Evolutionary conservation across 345 rosid species (phyloP).

Genomic region (Clarkia xantiana): DNA sequence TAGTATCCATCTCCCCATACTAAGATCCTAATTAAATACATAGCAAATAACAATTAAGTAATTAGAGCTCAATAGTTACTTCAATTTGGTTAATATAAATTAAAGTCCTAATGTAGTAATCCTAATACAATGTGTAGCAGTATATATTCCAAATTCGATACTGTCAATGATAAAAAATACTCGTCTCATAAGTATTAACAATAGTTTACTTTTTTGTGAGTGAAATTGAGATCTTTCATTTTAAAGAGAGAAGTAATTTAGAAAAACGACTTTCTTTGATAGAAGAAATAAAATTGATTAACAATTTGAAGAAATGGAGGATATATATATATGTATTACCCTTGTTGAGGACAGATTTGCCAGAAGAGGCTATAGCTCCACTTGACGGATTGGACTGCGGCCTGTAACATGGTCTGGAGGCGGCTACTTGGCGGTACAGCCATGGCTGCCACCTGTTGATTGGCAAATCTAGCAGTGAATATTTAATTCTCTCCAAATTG

Average conservation of each 20-base stretch:
- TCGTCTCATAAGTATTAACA: too few species aligned
- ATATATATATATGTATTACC: conserved; percentile 22
- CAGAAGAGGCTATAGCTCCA: conserved; percentile 96
- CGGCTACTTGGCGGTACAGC: conserved; percentile 40
- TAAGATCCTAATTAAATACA: conserved; percentile 33
- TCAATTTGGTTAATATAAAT: too few species aligned
- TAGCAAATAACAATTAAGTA: neutral
- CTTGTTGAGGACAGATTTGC: conserved; percentile 88
- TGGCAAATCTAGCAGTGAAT: neutral
- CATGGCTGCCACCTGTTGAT: conserved; percentile 14
- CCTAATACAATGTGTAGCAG: too few species aligned
- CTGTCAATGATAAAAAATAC: too few species aligned
- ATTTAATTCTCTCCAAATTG: neutral
- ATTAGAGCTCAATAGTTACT: neutral
- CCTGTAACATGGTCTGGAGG: conserved; percentile 58
- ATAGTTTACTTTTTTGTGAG: too few species aligned
- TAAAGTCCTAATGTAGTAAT: too few species aligned
- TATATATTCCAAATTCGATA: too few species aligned
- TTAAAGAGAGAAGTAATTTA: too few species aligned
- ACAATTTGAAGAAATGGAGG: too few species aligned
- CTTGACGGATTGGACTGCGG: conserved; percentile 74
- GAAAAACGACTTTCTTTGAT: too few species aligned
- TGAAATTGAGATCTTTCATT: too few species aligned
- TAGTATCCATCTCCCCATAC: conserved; percentile 91
- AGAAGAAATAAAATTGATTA: too few species aligned